phyloP scores from a whole-genome alignment of 495 filamentous ascomycete species.

The Penicillium samsonianum region DNA sequence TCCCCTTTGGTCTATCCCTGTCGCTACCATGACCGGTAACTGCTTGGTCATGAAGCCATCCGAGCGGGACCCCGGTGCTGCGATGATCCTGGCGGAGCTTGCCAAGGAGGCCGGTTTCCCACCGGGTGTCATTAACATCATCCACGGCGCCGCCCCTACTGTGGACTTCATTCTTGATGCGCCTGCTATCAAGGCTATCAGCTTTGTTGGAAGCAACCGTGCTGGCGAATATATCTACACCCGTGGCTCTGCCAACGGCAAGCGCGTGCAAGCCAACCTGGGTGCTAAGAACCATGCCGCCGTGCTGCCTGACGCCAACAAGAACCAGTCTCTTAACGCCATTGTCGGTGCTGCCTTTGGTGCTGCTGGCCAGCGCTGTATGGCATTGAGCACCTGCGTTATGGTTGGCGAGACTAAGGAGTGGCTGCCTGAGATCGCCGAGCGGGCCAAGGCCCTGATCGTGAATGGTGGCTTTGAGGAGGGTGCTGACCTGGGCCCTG shows the following conservation, averaged over 20 bases:
- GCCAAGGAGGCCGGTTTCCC: slow-evolving; percentile 92
- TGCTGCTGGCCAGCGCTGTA: slow-evolving; percentile 95
- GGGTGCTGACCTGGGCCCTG: slow-evolving; percentile 92
- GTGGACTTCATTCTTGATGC: slow-evolving; percentile 98
- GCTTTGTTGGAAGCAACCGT: slow-evolving; percentile 94
- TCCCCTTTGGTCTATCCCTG: slow-evolving; percentile 93
- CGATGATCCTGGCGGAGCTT: slow-evolving; percentile 96
- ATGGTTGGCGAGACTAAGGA: slow-evolving; percentile 93
- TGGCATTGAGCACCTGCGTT: slow-evolving; percentile 92
- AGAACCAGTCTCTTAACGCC: slow-evolving; percentile 94
- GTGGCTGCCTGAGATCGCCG: slow-evolving; percentile 89
- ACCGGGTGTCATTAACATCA: slow-evolving; percentile 88
- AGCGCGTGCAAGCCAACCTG: slow-evolving; percentile 94
- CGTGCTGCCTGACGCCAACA: slow-evolving; percentile 94
- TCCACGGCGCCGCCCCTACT: slow-evolving; percentile 87
- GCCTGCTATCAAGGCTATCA: slow-evolving; percentile 95
- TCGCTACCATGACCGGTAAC: slow-evolving; percentile 94
- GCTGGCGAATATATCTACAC: slow-evolving; percentile 96
- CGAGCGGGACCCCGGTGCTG: slow-evolving; percentile 95
- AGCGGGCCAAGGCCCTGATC: slow-evolving; percentile 83
- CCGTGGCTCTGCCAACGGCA: slow-evolving; percentile 87
- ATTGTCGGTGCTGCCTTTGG: slow-evolving; percentile 95
- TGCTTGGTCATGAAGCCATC: slow-evolving; percentile 95
- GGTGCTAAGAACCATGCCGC: slow-evolving; percentile 99
- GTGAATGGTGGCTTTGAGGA: slow-evolving; percentile 95